Percentiles rank a stretch among this genome's conserved stretches.
phyloP scores from a whole-genome alignment of 306 rosid species.

The Cyamopsis tetragonoloba region DNA sequence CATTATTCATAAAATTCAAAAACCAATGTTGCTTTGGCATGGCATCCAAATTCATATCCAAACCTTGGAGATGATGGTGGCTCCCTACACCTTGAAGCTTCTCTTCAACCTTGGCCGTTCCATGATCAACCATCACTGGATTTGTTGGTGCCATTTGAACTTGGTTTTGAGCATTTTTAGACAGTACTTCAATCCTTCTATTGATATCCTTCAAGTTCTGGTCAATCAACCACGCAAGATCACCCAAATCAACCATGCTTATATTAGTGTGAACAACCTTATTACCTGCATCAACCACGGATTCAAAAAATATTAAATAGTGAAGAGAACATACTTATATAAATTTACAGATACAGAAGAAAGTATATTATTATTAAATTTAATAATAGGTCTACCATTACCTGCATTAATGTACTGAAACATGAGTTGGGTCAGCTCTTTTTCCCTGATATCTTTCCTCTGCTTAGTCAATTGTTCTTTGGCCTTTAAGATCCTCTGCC shows the following conservation, averaged over 20 bases:
- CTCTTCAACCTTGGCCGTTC: slow-evolving; percentile 23
- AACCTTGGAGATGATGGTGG: not conserved
- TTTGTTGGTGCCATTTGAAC: slow-evolving; percentile 4
- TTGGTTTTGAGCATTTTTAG: slow-evolving; percentile 27
- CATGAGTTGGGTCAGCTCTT: slow-evolving; percentile 43
- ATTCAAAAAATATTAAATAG: no score
- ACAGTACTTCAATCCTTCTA: slow-evolving; percentile 32
- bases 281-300: no score
- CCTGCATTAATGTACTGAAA: slow-evolving; percentile 40
- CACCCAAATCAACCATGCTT: slow-evolving; percentile 39
- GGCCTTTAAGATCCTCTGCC: slow-evolving; percentile 37
- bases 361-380: no score
- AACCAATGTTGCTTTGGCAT: slow-evolving; percentile 38
- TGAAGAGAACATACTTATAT: no score
- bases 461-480: slow-evolving; percentile 35
- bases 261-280: no score
- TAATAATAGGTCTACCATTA: no score
- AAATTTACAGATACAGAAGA: no score
- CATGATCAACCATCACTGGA: slow-evolving; percentile 11
- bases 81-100: slow-evolving; percentile 20
- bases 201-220: slow-evolving; percentile 41
- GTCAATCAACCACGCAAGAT: slow-evolving; percentile 40
- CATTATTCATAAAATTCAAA: slow-evolving; percentile 29
- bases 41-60: slow-evolving; percentile 22
- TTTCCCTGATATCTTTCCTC: slow-evolving; percentile 39